A percentile compares a stretch with the other conserved stretches of the same genome.
Conservation (phyloP, 495 filamentous ascomycete species). For the Eremomyces bilateralis region DNA sequence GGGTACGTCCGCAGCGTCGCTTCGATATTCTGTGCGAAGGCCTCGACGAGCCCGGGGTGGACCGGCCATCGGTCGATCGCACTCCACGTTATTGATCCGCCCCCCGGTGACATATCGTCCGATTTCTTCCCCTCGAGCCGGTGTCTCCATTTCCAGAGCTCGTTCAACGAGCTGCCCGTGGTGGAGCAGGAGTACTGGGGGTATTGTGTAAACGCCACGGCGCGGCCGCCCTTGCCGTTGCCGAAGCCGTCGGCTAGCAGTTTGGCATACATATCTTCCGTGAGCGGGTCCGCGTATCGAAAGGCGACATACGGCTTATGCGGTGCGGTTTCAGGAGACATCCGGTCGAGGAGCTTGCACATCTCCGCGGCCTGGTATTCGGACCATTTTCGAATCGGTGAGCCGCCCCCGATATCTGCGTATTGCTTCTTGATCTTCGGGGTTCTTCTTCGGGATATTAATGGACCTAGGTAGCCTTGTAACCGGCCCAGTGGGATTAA, state of each 20-base stretch:
- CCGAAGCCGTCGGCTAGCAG: constrained; percentile 79
- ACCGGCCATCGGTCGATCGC: constrained; percentile 96
- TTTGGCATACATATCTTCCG: constrained; percentile 71
- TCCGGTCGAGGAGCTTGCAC: constrained; percentile 84
- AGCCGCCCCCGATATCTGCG: constrained; percentile 83
- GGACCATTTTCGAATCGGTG: constrained; percentile 94
- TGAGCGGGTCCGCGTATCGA: constrained; percentile 82
- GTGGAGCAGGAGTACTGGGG: constrained; percentile 99
- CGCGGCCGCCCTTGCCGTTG: constrained; percentile 63
- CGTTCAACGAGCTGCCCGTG: constrained; percentile 87
- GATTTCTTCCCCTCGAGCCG: constrained; percentile 58
- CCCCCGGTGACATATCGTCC: constrained; percentile 17
- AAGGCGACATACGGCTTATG: constrained; percentile 99
- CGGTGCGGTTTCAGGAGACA: constrained; percentile 79
- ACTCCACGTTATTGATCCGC: constrained; percentile 75
- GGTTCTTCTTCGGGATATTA: constrained; percentile 69
- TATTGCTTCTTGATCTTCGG: constrained; percentile 95
- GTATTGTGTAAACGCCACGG: constrained; percentile 95
- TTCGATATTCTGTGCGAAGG: constrained; percentile 80
- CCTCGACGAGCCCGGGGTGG: constrained; percentile 74
- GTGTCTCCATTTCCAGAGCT: constrained; percentile 90
- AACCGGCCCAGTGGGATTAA: constrained; percentile 89
- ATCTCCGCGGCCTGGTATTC: constrained; percentile 81
- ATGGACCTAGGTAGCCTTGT: constrained; percentile 71
- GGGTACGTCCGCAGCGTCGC: constrained; percentile 64